Percentiles rank a stretch among this genome's conserved stretches.
phyloP scores from a whole-genome alignment of 2,329 filamentous ascomycete genomes.

The Nectriaceae sp. region DNA sequence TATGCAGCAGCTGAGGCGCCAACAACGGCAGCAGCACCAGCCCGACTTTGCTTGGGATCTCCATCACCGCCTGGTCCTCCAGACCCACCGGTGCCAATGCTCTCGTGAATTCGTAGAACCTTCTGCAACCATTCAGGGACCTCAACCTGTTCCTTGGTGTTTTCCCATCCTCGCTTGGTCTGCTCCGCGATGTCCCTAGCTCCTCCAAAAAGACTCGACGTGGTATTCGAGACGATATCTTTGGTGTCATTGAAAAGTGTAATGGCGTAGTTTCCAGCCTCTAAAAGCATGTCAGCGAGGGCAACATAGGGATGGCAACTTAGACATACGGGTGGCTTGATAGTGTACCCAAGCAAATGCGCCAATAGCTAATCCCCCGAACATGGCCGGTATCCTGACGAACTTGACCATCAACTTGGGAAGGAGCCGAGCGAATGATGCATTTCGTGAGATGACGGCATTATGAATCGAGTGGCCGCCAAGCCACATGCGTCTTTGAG shows the following conservation, averaged over 20 bases:
- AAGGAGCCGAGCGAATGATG: constrained; percentile 66
- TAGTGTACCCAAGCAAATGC: constrained; percentile 93
- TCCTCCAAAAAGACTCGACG: constrained; percentile 69
- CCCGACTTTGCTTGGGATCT: constrained; percentile 62
- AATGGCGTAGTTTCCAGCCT: constrained; percentile 50
- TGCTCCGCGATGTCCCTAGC: constrained; percentile 77
- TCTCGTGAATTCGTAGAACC: constrained; percentile 64
- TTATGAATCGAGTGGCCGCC: constrained; percentile 85
- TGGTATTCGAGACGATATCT: constrained; percentile 70
- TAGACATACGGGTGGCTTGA: constrained; percentile 77
- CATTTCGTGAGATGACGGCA: constrained; percentile 63
- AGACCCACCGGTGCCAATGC: constrained; percentile 53
- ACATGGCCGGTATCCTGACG: constrained; percentile 82
- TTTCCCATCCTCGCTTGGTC: constrained; percentile 78
- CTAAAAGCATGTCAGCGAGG: constrained; percentile 34
- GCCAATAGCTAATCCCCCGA: constrained; percentile 84
- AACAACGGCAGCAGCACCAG: constrained; percentile 61
- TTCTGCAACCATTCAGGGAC: constrained; percentile 77
- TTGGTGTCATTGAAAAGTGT: constrained; percentile 75
- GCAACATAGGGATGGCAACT: not conserved
- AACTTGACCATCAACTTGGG: constrained; percentile 93
- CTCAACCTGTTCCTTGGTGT: constrained; percentile 76
- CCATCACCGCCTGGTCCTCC: constrained; percentile 48
- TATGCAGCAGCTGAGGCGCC: constrained; percentile 78
- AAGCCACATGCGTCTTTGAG: constrained; percentile 72